Evolutionary conservation across 495 filamentous ascomycete genomes (phyloP).

Genomic region (Aspergillus wentii): DNA sequence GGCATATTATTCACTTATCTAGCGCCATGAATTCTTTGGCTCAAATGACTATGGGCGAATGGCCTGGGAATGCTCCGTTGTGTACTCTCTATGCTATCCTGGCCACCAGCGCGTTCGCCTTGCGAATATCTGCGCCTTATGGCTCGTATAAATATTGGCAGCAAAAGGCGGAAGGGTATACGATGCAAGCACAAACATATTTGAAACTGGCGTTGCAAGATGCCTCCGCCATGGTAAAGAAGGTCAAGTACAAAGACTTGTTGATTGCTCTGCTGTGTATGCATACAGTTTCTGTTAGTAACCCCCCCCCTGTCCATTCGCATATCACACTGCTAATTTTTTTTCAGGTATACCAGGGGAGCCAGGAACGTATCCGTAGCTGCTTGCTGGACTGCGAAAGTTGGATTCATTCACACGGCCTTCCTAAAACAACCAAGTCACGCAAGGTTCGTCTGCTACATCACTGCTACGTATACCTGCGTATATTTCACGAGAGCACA

Average conservation of each 20-base stretch:
- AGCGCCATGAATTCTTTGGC: conserved; percentile 19
- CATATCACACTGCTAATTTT: background rate
- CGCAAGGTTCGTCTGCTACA: conserved; percentile 23
- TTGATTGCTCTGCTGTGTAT: conserved; percentile 24
- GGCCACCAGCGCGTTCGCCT: conserved; percentile 16
- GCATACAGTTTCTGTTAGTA: conserved; percentile 7
- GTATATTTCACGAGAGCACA: conserved; percentile 25
- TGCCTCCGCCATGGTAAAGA: conserved; percentile 11
- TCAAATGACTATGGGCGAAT: conserved; percentile 16
- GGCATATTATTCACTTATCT: conserved; percentile 20
- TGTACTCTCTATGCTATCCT: conserved; percentile 18
- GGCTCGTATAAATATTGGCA: conserved; percentile 1
- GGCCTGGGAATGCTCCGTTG: conserved; percentile 13
- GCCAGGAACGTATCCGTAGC: conserved; percentile 11
- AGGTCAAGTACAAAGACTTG: conserved; percentile 24
- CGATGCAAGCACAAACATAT: conserved; percentile 11
- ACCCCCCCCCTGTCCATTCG: background rate
- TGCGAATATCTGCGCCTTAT: conserved; percentile 8
- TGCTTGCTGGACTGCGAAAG: conserved; percentile 23
- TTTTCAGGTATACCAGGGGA: conserved; percentile 9
- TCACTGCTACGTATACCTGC: conserved; percentile 25
- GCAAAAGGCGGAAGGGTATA: background rate
- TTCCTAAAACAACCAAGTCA: conserved; percentile 17
- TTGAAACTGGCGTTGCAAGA: conserved; percentile 14
- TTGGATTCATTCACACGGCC: conserved; percentile 16